phyloP scores from a whole-genome alignment of 805 yeast genomes.

The Wickerhamiella cacticola region DNA sequence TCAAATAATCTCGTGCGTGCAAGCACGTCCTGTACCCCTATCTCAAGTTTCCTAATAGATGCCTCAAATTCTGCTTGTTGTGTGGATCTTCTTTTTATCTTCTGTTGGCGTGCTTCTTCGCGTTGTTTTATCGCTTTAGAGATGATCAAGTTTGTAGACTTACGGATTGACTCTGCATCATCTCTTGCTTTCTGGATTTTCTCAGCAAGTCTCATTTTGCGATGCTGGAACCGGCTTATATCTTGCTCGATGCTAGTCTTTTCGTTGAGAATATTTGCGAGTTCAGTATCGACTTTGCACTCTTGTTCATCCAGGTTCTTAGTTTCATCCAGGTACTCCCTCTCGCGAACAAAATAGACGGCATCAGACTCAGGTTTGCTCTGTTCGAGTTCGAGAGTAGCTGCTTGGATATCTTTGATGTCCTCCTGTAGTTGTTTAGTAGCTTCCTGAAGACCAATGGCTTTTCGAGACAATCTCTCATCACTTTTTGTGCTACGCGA shows the following conservation, averaged over 20 bases:
- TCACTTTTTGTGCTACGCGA: conserved; percentile 42
- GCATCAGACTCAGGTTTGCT: conserved; percentile 12
- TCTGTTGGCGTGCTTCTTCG: conserved; percentile 1
- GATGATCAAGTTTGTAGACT: background rate
- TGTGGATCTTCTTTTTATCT: conserved; percentile 6
- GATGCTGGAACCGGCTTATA: background rate
- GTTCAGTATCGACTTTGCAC: background rate
- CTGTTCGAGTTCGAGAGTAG: conserved; percentile 12
- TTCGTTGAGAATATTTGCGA: background rate
- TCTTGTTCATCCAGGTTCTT: background rate
- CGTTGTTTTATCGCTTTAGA: conserved; percentile 4
- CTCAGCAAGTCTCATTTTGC: background rate
- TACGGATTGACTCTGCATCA: background rate
- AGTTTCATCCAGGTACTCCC: background rate
- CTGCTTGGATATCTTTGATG: conserved; percentile 20
- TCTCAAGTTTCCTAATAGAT: conserved; percentile 12
- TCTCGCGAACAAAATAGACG: conserved; percentile 6
- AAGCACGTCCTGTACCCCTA: conserved; percentile 13
- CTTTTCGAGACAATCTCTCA: conserved; percentile 42
- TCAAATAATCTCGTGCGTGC: conserved; percentile 11
- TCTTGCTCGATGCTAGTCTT: conserved; percentile 1
- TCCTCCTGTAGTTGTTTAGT: conserved; percentile 29
- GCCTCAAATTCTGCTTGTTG: conserved; percentile 14
- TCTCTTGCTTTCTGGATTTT: background rate
- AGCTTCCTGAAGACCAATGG: conserved; percentile 39